Conservation (phyloP, 2,329 filamentous ascomycete species). For the Pyrenophora teres region DNA sequence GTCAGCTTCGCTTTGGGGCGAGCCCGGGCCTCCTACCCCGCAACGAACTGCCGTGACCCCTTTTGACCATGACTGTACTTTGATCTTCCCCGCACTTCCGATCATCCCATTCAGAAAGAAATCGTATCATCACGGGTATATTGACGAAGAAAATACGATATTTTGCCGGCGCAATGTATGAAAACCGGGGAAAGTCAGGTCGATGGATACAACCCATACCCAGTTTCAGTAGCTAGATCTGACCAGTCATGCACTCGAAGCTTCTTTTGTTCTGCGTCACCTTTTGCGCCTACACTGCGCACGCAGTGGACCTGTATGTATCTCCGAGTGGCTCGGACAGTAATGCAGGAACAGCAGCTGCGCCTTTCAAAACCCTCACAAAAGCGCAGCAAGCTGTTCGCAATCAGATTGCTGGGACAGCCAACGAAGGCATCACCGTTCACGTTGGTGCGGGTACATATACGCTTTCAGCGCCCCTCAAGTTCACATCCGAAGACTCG, state of each 20-base stretch:
- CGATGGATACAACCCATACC: neutral
- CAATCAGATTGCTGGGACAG: constrained; percentile 4
- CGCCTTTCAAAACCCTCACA: constrained; percentile 11
- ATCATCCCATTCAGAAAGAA: neutral
- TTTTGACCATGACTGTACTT: neutral
- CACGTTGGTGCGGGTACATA: constrained; percentile 15
- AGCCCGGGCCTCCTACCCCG: neutral
- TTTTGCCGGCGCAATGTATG: neutral
- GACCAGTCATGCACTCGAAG: neutral
- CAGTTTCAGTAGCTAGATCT: neutral
- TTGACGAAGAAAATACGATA: neutral
- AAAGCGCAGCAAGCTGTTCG: constrained; percentile 18
- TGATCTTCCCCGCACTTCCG: constrained; percentile 1
- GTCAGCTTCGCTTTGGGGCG: neutral
- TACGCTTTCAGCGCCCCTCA: constrained; percentile 12
- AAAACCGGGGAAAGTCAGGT: neutral
- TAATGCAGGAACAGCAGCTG: neutral
- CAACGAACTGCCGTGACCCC: neutral
- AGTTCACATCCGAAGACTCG: constrained; percentile 14
- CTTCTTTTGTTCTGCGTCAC: neutral
- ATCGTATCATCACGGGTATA: neutral
- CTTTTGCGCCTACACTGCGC: neutral
- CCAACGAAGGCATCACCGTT: constrained; percentile 14
- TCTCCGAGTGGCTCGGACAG: neutral
- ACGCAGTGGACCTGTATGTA: constrained; percentile 1